Evolutionary conservation across 257 asterid species (phyloP), one percentile per base, ranked within the genome.

Genomic region (Solanum raphanifolium): DNA sequence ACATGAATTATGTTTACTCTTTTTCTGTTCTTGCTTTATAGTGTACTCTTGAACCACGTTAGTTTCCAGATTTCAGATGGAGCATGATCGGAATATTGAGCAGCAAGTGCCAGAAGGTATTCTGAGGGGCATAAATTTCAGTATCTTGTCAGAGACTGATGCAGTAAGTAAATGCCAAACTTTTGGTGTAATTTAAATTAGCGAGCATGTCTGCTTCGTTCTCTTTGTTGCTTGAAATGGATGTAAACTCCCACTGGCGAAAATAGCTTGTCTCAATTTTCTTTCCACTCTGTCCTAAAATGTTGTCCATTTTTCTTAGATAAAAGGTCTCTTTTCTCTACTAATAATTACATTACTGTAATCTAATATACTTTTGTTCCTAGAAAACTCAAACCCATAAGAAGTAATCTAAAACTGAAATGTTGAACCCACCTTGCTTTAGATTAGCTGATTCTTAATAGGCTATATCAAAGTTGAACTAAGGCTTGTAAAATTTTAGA

Each of bases 71-170:
- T 39, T 48, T 87, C 83, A 90, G 86, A 92, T 95, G 97, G 98
- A 93, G 66, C 88, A 88, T 82, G 95, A 93, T 86, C 86, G 83
- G 87, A 78, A 55, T 87, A 86, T 87, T 78, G 93, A 89, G 88
- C 93, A 88, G 89, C 94, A 89, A 88, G 93, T 90, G 87, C 79
- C 91, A 23, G 83, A 90, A 65, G 96, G 92, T 68, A 86, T 89
- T 39, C 88, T 96, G 88, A 94, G 41, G 92, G 94, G 96, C 85
- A 89, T 97, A 86, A 90, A 10, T 88, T 93, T 97, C 68, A 83
- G 84, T 88, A 94, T 94, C 86, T 90, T 97, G 87, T 90, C 98
- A 4, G 95, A 93, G 90, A 91, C 92, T 72, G 99, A 96, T 87
- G 98, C 98, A 13, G 99, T 97, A 92, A 93, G 98, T 90, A 85